Percentiles rank a stretch among this genome's conserved stretches.
phyloP scores from a whole-genome alignment of 257 asterid genomes.

The Haberlea rhodopensis region DNA sequence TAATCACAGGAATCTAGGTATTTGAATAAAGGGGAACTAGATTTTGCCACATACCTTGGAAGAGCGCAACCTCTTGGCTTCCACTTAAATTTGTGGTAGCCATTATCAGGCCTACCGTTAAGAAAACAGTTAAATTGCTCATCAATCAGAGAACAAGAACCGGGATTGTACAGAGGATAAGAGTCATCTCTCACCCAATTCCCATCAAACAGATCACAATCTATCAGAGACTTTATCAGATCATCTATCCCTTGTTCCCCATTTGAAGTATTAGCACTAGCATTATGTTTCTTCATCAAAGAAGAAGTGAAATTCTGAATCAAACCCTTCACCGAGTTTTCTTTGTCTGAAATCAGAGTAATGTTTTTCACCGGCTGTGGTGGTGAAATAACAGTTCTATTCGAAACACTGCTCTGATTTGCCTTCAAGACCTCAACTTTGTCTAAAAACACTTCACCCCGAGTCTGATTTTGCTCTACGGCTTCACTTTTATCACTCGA shows the following conservation, averaged over 20 bases:
- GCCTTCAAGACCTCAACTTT: constrained; percentile 30
- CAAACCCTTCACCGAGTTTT: constrained; percentile 35
- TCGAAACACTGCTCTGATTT: constrained; percentile 30
- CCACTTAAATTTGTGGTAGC: constrained; percentile 65
- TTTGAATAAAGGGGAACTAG: neutral
- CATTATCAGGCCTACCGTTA: constrained; percentile 78
- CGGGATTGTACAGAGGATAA: constrained; percentile 78
- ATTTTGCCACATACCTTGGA: constrained; percentile 57
- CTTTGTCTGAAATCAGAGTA: constrained; percentile 35
- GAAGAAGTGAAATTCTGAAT: constrained; percentile 47
- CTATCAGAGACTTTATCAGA: constrained; percentile 49
- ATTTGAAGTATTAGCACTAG: constrained; percentile 21
- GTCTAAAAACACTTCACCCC: neutral
- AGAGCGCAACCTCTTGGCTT: constrained; percentile 79
- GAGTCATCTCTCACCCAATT: constrained; percentile 85
- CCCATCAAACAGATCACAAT: constrained; percentile 79
- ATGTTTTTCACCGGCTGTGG: constrained; percentile 27
- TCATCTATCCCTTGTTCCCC: constrained; percentile 37
- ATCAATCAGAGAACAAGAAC: constrained; percentile 91
- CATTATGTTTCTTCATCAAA: constrained; percentile 37
- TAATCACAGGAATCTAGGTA: constrained; percentile 6
- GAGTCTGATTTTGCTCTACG: constrained; percentile 39
- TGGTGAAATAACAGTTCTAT: constrained; percentile 25
- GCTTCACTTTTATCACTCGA: constrained; percentile 33
- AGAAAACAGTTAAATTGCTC: constrained; percentile 81